Conservation (phyloP, 768 basidiomycete species). For the Lentinula boryana region DNA sequence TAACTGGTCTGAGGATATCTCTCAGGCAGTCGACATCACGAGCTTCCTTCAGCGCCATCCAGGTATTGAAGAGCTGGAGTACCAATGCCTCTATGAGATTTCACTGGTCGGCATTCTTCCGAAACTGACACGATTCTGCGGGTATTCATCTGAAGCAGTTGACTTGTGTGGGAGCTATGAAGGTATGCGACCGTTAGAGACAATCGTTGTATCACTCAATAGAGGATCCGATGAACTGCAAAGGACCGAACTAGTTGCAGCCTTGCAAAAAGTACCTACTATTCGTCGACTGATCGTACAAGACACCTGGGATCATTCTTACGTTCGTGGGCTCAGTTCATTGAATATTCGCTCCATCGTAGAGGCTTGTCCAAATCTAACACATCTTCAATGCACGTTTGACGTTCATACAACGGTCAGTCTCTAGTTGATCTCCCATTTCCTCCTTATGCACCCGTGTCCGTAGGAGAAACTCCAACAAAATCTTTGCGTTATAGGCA, state of each 20-base stretch:
- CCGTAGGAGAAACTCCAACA: neutral
- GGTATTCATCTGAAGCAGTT: neutral
- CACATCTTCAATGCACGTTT: neutral
- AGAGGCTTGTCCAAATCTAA: neutral
- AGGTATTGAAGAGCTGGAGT: neutral
- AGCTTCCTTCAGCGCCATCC: neutral
- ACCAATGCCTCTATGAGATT: neutral
- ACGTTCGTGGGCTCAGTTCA: neutral
- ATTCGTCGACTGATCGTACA: neutral
- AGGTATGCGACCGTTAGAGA: neutral
- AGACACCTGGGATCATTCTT: neutral
- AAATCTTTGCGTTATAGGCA: neutral
- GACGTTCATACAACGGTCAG: neutral
- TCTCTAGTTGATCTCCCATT: neutral
- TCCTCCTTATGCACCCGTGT: neutral
- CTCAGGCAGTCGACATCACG: neutral
- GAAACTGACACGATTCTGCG: neutral
- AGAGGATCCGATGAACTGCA: neutral
- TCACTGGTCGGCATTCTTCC: neutral
- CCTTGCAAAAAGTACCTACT: neutral
- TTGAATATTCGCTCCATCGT: neutral
- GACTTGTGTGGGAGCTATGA: neutral
- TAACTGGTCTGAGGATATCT: neutral
- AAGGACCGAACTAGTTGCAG: neutral
- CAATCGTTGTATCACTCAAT: neutral